Conservation (phyloP, 192 early-diverging fungal species). For the Polychytrium aggregatum region DNA sequence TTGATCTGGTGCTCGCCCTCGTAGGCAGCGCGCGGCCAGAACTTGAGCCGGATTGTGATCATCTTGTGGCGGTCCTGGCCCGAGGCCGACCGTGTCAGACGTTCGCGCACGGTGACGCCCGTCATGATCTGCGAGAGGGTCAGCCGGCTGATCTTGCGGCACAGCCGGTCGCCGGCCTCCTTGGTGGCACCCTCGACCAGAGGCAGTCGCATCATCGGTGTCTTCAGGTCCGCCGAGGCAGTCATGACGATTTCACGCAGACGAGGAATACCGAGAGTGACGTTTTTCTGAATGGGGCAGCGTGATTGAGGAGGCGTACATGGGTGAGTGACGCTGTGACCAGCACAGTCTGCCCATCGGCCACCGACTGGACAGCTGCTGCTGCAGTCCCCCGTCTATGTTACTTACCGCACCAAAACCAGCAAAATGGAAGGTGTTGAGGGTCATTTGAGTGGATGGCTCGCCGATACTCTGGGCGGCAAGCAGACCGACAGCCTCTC, state of each 20-base stretch:
- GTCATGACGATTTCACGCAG: conserved; percentile 99
- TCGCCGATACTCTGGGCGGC: conserved; percentile 97
- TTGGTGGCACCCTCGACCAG: conserved; percentile 46
- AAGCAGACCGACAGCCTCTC: conserved; percentile 93
- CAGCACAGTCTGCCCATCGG: too few relatives aligned
- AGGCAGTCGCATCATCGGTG: conserved; percentile 87
- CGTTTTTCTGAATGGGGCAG: conserved; percentile 68
- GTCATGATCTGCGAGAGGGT: conserved; percentile 79
- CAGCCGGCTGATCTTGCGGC: conserved; percentile 59
- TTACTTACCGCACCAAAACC: conserved; percentile 62
- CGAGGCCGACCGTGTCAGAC: conserved; percentile 27
- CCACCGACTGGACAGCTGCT: too few relatives aligned
- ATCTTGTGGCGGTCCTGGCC: conserved; percentile 58
- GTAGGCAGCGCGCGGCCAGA: conserved; percentile 76
- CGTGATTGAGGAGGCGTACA: too few relatives aligned
- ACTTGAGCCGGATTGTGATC: conserved; percentile 67
- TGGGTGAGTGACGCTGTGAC: too few relatives aligned
- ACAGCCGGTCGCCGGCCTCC: conserved; percentile 42
- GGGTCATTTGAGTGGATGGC: conserved; percentile 99
- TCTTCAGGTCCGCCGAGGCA: conserved; percentile 77
- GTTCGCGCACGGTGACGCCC: conserved; percentile 71
- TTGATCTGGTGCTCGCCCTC: conserved; percentile 62
- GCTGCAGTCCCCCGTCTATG: too few relatives aligned
- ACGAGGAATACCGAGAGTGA: conserved; percentile 99
- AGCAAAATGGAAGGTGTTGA: conserved; percentile 99